phyloP scores from a whole-genome alignment of 2,329 filamentous ascomycete species.

The Colletotrichum cereale region DNA sequence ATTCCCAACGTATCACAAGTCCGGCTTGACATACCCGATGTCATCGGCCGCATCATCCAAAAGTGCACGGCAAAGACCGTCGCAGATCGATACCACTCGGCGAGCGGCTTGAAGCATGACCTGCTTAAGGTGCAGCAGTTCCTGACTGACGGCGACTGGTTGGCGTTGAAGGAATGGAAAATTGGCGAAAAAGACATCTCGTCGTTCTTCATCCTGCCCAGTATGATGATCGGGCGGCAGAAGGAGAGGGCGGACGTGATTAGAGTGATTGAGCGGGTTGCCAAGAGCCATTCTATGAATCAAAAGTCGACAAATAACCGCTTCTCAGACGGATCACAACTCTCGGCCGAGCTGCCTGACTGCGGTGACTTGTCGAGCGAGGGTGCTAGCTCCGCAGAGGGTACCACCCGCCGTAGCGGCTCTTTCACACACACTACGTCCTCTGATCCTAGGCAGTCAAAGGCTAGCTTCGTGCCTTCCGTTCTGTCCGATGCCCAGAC shows the following conservation, averaged over 20 bases:
- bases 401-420: constrained; percentile 61
- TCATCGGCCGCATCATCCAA: constrained; percentile 84
- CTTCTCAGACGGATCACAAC: constrained; percentile 66
- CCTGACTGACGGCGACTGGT: constrained; percentile 79
- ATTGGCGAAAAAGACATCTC: constrained; percentile 89
- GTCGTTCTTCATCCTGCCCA: constrained; percentile 90
- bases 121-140: constrained; percentile 80
- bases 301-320: constrained; percentile 57
- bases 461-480: constrained; percentile 56
- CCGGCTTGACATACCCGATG: constrained; percentile 86
- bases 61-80: constrained; percentile 94
- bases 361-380: constrained; percentile 69
- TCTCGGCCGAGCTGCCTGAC: constrained; percentile 64
- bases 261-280: constrained; percentile 81
- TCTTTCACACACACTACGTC: constrained; percentile 61
- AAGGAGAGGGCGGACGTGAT: constrained; percentile 79
- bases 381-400: constrained; percentile 69
- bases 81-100: constrained; percentile 88
- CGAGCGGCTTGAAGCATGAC: constrained; percentile 87
- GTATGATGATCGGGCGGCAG: constrained; percentile 82
- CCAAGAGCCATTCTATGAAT: constrained; percentile 70
- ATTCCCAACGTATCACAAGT: constrained; percentile 82
- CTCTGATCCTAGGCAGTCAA: constrained; percentile 56
- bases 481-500: constrained; percentile 56
- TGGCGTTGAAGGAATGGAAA: constrained; percentile 78